Conservation (phyloP, 495 filamentous ascomycete genomes). For the Xylaria scruposa region DNA sequence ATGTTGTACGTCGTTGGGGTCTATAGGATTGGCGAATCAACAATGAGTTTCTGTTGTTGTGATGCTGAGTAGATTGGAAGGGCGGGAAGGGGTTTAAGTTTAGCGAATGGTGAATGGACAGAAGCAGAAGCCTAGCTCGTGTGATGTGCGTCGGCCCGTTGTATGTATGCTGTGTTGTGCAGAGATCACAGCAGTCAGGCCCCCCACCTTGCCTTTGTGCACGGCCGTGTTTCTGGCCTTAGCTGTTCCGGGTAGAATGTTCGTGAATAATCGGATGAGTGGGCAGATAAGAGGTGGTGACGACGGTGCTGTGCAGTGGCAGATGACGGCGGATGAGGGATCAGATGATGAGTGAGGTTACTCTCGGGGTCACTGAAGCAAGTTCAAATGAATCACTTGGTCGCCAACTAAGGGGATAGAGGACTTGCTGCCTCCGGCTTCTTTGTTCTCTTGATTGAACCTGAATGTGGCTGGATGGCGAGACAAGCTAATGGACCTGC, state of each 20-base stretch:
- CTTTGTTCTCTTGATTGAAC: conserved; percentile 20
- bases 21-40: conserved; percentile 21
- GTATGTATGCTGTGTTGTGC: conserved; percentile 1
- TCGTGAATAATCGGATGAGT: conserved; percentile 19
- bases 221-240: not conserved
- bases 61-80: not conserved
- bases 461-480: not conserved
- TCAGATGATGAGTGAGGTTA: conserved; percentile 23
- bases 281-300: conserved; percentile 7
- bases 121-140: not conserved
- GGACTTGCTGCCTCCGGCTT: conserved; percentile 6
- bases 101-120: not conserved
- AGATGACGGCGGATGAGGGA: not conserved
- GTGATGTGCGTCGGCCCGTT: not conserved
- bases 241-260: conserved; percentile 6
- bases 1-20: not conserved
- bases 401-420: not conserved
- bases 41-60: not conserved
- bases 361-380: not conserved
- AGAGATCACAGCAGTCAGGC: not conserved
- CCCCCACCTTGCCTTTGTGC: not conserved
- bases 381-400: conserved; percentile 11
- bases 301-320: conserved; percentile 4
- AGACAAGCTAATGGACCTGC: conserved; percentile 15
- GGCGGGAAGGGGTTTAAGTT: not conserved